Evolutionary conservation across 1,284 basidiomycete genomes (phyloP).

Genomic region (Apiotrichum brassicae): DNA sequence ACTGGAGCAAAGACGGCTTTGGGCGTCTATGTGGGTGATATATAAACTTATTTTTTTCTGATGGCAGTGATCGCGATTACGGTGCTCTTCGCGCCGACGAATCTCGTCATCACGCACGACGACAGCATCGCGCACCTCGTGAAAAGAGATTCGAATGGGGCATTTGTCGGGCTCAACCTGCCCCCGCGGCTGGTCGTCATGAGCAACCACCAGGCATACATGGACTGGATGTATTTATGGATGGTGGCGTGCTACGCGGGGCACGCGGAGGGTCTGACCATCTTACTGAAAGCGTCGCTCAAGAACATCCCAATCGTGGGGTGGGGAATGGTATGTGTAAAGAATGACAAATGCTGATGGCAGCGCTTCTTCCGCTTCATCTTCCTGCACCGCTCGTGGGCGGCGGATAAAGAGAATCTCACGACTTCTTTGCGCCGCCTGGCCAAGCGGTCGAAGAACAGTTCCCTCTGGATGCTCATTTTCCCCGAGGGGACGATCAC

Average conservation of each 20-base stretch:
- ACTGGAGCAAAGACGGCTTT: slow-evolving; percentile 76
- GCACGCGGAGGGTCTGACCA: slow-evolving; percentile 62
- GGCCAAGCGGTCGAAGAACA: slow-evolving; percentile 53
- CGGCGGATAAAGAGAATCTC: slow-evolving; percentile 64
- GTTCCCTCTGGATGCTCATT: slow-evolving; percentile 72
- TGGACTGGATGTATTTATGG: slow-evolving; percentile 86
- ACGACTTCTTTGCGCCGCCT: slow-evolving; percentile 32
- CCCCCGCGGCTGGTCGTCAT: slow-evolving; percentile 71
- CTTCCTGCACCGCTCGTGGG: slow-evolving; percentile 80
- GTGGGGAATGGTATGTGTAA: slow-evolving; percentile 58
- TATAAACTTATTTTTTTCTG: no score
- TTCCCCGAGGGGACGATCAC: slow-evolving; percentile 92
- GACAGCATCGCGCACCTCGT: slow-evolving; percentile 45
- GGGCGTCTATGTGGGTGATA: slow-evolving; percentile 59
- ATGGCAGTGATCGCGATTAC: slow-evolving; percentile 35
- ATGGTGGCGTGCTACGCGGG: slow-evolving; percentile 70
- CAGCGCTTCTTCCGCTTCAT: slow-evolving; percentile 86
- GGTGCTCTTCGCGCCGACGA: slow-evolving; percentile 79
- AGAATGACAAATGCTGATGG: neutral
- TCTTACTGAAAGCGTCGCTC: slow-evolving; percentile 81
- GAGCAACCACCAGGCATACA: slow-evolving; percentile 79
- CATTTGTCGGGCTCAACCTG: slow-evolving; percentile 58
- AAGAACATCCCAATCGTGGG: slow-evolving; percentile 82
- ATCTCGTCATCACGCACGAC: slow-evolving; percentile 59
- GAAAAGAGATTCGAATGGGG: slow-evolving; percentile 54